Percentiles rank a stretch among this genome's conserved stretches.
phyloP scores from a whole-genome alignment of 352 stramenopile genomes.

The Aphanomyces euteiches region DNA sequence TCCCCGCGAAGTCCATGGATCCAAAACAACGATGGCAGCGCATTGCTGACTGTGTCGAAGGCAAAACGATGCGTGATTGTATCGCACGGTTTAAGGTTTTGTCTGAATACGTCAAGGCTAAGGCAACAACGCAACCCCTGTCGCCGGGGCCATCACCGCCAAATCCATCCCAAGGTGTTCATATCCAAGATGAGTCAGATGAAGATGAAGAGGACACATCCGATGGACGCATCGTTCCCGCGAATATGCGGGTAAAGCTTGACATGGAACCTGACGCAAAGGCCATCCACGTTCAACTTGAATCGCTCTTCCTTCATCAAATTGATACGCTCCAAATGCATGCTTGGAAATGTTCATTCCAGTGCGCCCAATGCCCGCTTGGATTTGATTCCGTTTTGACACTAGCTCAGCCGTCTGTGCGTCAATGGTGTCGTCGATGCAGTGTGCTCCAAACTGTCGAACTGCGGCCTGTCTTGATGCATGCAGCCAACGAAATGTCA shows the following conservation, averaged over 20 bases:
- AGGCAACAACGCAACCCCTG: neutral
- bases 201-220: constrained; percentile 23
- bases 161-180: neutral
- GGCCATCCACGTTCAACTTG: constrained; percentile 54
- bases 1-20: constrained; percentile 52
- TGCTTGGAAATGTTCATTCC: constrained; percentile 55
- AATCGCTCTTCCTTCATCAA: constrained; percentile 72
- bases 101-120: constrained; percentile 41
- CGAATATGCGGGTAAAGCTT: constrained; percentile 44
- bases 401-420: constrained; percentile 44
- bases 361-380: constrained; percentile 69
- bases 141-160: neutral
- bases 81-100: constrained; percentile 77
- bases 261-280: constrained; percentile 51
- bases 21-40: constrained; percentile 62
- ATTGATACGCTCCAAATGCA: constrained; percentile 72
- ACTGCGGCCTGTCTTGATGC: constrained; percentile 64
- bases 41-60: constrained; percentile 62
- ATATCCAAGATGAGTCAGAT: constrained; percentile 13
- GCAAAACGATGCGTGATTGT: constrained; percentile 71
- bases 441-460: constrained; percentile 64
- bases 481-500: constrained; percentile 56
- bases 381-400: constrained; percentile 59
- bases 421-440: constrained; percentile 80
- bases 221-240: constrained; percentile 53